These are phyloP conservation scores for Artomyces pyxidatus DNA, from an alignment of 768 basidiomycete species.

Conservation along the genomic window DNA sequence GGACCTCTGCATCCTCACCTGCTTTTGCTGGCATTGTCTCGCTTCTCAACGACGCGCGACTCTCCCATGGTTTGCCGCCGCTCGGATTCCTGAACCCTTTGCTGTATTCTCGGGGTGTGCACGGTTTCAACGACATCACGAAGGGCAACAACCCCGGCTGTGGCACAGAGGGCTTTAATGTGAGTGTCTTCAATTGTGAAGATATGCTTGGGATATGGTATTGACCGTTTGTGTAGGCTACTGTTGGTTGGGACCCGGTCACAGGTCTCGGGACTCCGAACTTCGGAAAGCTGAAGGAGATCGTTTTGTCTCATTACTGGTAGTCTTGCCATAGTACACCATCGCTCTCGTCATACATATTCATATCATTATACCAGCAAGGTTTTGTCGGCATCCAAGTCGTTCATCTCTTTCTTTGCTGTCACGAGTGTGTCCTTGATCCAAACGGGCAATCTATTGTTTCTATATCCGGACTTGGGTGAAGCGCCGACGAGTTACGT, in stretches of 20 bases:
- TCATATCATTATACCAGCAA: no score
- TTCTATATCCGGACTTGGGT: no score
- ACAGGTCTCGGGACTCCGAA: constrained; percentile 26
- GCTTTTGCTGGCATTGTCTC: constrained; percentile 43
- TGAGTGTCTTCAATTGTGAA: constrained; percentile 32
- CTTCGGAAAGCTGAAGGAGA: constrained; percentile 23
- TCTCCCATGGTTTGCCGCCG: constrained; percentile 31
- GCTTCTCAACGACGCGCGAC: constrained; percentile 45
- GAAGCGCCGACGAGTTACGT: no score
- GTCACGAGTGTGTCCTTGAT: no score
- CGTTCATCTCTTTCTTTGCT: no score
- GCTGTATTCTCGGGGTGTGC: constrained; percentile 35
- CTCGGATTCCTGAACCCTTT: constrained; percentile 67
- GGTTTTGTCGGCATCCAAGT: no score
- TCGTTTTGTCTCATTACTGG: no score
- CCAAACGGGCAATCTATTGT: no score
- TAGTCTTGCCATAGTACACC: no score
- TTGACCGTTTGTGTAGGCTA: constrained; percentile 32
- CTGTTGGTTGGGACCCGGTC: constrained; percentile 36
- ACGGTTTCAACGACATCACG: constrained; percentile 52
- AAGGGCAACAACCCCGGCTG: constrained; percentile 50
- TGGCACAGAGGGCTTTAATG: constrained; percentile 59
- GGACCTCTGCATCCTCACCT: constrained; percentile 55
- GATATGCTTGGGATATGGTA: no score
- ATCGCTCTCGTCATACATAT: no score